Percentiles rank a stretch among this genome's conserved stretches.
Conservation (phyloP, 1,139 yeast species). For the Lodderomyces pseudojiufengensis region DNA sequence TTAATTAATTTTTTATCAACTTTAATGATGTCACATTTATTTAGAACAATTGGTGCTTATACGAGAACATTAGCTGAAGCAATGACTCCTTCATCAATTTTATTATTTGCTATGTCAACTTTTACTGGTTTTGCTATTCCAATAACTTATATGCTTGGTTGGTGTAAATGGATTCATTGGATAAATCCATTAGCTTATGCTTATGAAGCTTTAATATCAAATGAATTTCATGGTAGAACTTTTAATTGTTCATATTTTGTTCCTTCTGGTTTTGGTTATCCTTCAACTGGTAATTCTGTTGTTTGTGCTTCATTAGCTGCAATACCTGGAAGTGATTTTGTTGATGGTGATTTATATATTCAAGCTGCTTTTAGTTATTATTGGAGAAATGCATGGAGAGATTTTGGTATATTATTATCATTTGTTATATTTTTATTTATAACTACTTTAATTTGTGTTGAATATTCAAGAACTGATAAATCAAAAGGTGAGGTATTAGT, state of each 20-base stretch:
- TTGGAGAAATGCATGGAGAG: slow-evolving; percentile 74
- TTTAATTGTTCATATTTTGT: slow-evolving; percentile 46
- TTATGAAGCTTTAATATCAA: slow-evolving; percentile 54
- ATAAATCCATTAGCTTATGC: slow-evolving; percentile 56
- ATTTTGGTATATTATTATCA: slow-evolving; percentile 66
- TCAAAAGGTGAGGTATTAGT: slow-evolving; percentile 82
- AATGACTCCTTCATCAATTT: slow-evolving; percentile 57
- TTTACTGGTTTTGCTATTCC: slow-evolving; percentile 62
- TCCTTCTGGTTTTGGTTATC: slow-evolving; percentile 49
- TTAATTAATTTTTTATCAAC: slow-evolving; percentile 41
- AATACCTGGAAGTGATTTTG: slow-evolving; percentile 48
- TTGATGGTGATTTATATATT: slow-evolving; percentile 60
- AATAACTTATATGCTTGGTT: slow-evolving; percentile 54
- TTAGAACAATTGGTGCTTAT: slow-evolving; percentile 57
- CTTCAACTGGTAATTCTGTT: slow-evolving; percentile 14
- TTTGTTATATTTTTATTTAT: slow-evolving; percentile 53
- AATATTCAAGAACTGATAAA: slow-evolving; percentile 67
- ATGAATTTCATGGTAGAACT: slow-evolving; percentile 48
- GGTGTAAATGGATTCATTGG: slow-evolving; percentile 62
- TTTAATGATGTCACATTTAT: slow-evolving; percentile 53
- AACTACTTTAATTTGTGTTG: slow-evolving; percentile 57
- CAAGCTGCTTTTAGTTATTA: slow-evolving; percentile 43
- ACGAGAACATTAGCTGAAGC: slow-evolving; percentile 57
- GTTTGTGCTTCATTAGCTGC: slow-evolving; percentile 69
- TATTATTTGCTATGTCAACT: slow-evolving; percentile 49